These are phyloP conservation scores for Galeopsis tetrahit DNA, from an alignment of 257 asterid species.

Conservation along the genomic window DNA sequence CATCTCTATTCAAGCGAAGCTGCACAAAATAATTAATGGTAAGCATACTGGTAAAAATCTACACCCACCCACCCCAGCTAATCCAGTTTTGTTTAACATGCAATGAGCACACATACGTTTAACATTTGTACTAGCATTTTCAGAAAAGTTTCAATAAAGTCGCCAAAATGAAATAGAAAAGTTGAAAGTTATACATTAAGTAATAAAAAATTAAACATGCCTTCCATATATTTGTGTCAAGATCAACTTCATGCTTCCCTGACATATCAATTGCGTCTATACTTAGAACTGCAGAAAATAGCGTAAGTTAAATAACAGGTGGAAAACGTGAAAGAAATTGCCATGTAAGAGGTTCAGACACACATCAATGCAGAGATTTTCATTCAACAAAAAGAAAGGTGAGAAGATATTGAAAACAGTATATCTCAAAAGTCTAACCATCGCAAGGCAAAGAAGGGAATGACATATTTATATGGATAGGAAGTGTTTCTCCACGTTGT, in stretches of 20 bases:
- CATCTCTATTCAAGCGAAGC: conserved; percentile 87
- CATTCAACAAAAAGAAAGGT: conserved; percentile 14
- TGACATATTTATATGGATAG: conserved; percentile 94
- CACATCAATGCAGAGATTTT: neutral
- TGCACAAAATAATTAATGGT: conserved; percentile 47
- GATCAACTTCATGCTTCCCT: conserved; percentile 99
- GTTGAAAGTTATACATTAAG: neutral
- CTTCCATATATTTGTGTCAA: conserved; percentile 99
- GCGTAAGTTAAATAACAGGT: conserved; percentile 17
- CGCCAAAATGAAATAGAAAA: conserved; percentile 5
- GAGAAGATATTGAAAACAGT: conserved; percentile 20
- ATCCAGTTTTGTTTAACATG: neutral
- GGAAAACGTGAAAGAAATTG: conserved; percentile 18
- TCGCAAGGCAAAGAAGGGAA: conserved; percentile 99
- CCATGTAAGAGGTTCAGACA: conserved; percentile 14
- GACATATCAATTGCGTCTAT: conserved; percentile 98
- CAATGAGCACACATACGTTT: neutral
- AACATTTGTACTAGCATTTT: conserved; percentile 2
- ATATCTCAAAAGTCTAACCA: conserved; percentile 56
- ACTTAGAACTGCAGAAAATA: conserved; percentile 70
- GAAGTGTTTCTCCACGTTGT: conserved; percentile 94
- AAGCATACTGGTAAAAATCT: conserved; percentile 29
- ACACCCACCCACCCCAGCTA: neutral
- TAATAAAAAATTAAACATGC: conserved; percentile 43
- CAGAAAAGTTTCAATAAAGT: conserved; percentile 2